phyloP scores from a whole-genome alignment of 2,329 filamentous ascomycete genomes.

The Laburnicola sp. region DNA sequence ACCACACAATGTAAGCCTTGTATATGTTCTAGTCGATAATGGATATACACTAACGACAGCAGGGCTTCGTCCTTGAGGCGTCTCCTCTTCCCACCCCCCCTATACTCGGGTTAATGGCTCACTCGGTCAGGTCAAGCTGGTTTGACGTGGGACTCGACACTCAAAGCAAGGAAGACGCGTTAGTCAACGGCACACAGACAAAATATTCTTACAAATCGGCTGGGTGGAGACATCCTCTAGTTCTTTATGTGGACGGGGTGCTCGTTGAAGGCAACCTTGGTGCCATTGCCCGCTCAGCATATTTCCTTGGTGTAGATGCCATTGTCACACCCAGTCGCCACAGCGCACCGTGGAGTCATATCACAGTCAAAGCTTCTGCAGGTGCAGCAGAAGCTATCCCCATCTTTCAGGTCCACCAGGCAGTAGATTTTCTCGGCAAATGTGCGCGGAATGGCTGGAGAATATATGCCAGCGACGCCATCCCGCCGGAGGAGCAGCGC shows the following conservation, averaged over 20 bases:
- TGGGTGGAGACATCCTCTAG: slow-evolving; percentile 64
- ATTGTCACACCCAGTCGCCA: slow-evolving; percentile 73
- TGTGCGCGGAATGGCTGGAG: slow-evolving; percentile 77
- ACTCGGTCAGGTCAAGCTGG: slow-evolving; percentile 46
- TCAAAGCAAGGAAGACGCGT: slow-evolving; percentile 73
- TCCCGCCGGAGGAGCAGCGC: slow-evolving; percentile 25
- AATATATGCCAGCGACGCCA: slow-evolving; percentile 70
- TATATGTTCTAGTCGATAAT: background rate
- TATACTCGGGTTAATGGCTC: slow-evolving; percentile 59
- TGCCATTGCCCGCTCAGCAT: slow-evolving; percentile 82
- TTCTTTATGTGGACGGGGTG: slow-evolving; percentile 75
- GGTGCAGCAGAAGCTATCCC: slow-evolving; percentile 82
- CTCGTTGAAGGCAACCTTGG: slow-evolving; percentile 89
- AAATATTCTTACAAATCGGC: slow-evolving; percentile 53
- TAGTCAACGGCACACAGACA: slow-evolving; percentile 68
- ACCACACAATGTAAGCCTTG: slow-evolving; percentile 69
- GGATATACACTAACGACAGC: slow-evolving; percentile 11
- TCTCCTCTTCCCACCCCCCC: slow-evolving; percentile 78
- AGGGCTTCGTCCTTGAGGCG: slow-evolving; percentile 80
- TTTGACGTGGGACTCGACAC: slow-evolving; percentile 54
- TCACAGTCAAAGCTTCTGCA: slow-evolving; percentile 83
- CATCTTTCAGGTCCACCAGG: slow-evolving; percentile 69
- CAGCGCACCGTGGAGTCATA: slow-evolving; percentile 72
- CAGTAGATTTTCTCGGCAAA: slow-evolving; percentile 68
- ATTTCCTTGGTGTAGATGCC: slow-evolving; percentile 87